These are phyloP conservation scores for Microcyclosporella mali DNA, from an alignment of 2,329 filamentous ascomycete species.

Conservation along the genomic window DNA sequence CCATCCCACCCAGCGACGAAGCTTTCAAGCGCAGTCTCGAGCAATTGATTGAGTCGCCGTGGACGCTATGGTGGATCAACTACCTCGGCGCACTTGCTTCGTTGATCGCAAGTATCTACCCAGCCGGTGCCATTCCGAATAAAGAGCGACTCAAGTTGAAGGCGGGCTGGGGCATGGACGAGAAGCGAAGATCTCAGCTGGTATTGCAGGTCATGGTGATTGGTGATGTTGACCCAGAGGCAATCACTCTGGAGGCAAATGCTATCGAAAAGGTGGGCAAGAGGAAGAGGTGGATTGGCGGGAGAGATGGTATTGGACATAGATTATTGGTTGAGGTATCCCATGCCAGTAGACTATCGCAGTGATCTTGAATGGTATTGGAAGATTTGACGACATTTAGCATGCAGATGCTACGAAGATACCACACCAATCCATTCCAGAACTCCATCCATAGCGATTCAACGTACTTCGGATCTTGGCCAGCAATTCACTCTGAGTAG, in stretches of 20 bases:
- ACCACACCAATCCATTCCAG: no score
- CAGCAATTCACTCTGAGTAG: no score
- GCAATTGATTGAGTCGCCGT: constrained; percentile 45
- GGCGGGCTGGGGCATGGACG: constrained; percentile 38
- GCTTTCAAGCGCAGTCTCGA: constrained; percentile 50
- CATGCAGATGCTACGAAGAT: no score
- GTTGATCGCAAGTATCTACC: constrained; percentile 55
- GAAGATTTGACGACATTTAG: no score
- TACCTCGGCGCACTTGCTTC: constrained; percentile 57
- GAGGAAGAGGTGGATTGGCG: constrained; percentile 51
- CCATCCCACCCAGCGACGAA: constrained; percentile 52
- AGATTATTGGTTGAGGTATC: constrained; percentile 34
- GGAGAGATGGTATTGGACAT: constrained; percentile 37
- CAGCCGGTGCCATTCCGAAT: constrained; percentile 47
- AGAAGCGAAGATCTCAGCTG: constrained; percentile 39
- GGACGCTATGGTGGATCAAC: constrained; percentile 58
- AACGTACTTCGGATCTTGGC: no score
- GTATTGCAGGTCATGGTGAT: constrained; percentile 39
- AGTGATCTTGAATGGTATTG: no score
- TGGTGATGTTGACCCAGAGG: constrained; percentile 36
- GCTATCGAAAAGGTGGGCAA: constrained; percentile 53
- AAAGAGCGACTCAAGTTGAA: constrained; percentile 39
- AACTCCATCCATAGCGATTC: no score
- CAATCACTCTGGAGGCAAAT: constrained; percentile 36
- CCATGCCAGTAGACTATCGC: no score